Evolutionary conservation across 2,329 filamentous ascomycete species (phyloP), one percentile per base, ranked within the genome.

Genomic region (Penicillium sp.): DNA sequence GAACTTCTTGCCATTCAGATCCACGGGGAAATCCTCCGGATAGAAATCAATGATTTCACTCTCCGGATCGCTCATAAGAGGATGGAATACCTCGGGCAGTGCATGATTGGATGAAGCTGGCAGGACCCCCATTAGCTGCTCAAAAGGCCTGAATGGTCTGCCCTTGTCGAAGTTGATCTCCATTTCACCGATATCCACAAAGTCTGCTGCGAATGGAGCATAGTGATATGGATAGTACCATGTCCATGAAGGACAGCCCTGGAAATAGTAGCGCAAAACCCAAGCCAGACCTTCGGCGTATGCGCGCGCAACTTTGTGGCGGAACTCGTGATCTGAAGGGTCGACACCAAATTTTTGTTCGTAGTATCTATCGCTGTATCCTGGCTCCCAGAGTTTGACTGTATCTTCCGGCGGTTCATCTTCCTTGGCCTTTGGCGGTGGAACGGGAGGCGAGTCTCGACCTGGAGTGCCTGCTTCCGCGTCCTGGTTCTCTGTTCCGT

Each of bases 141-240:
- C 93, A 60, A 95, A 98, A 0, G 93, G 94, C 52, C 77, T 85
- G 54, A 95, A 96, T 3, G 88, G 86, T 33, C 76, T 80, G 8
- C 91, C 91, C 64, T 90, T 87, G 43, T 87, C 78, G 54, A 98
- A 98, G 13, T 77, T 73, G 50, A 95, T 80, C 20, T 86, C 76
- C 74, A 95, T 81, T 53, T 88, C 82, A 36, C 76, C 79, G 31
- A 98, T 75, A 40, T 90, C 83, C 43, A 86, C 83, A 64, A 98
- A 98, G 65, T 98, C 93, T 36, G 89, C 86, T 2, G 93, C 93
- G 62, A 98, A 98, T 3, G 94, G 93, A 1, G 93, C 94, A 62
- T 98, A 98, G 63, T 98, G 93, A 60, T 97, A 94, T 0, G 93
- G 93, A 60, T 96, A 98, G 64, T 93, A 98, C 93, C 93, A 98